Base-by-base conservation (phyloP, 768 basidiomycete species). In the Chiua virens region DNA sequence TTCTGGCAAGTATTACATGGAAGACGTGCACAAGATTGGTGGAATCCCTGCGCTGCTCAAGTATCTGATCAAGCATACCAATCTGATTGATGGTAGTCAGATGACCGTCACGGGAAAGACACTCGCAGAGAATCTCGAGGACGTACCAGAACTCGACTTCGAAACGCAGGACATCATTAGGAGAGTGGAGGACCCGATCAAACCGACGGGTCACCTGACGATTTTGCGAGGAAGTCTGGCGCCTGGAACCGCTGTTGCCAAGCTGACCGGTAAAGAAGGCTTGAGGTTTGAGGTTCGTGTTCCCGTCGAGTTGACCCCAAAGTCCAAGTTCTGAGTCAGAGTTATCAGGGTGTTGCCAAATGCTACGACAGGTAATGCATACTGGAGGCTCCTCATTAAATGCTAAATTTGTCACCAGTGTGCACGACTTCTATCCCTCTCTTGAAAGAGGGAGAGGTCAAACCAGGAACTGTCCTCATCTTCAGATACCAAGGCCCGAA, bases 241-340 rank as follows among this genome's bases (percentile, higher is more conserved):
- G 4, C 94, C 94, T 0, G 89, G 80, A 43, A 85, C 86, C 1
- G 87, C 92, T 25, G 93, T 98, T 18, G 91, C 92, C 15, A 98
- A 98, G 71, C 74, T 97, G 55, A 96, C 94, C 7, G 93, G 94
- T 14, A 94, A 95, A 70, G 94, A 97, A 71, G 94, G 94, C 5
- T 68, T 82, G 45, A 77, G 72, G 20, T 97, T 97, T 57, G 87
- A 91, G 76, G 89, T 87, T 41, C 39, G 72, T 52, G 53, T 44
- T 37, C 38, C 3, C 41, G 35, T 27, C 40, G 14, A n/a, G 27
- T 22, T 32, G 22, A 27, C 8, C 27, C 8, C 17, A 20, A 21
- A 37, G 14, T 35, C 21, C 32, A 15, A 25, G 40, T 34, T 30
- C 49, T 58, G 25, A 50, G 43, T 28, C 28, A 38, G 41, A 25